Evolutionary conservation across 257 asterid genomes (phyloP).

Genomic region (Orobanche coerulescens): DNA sequence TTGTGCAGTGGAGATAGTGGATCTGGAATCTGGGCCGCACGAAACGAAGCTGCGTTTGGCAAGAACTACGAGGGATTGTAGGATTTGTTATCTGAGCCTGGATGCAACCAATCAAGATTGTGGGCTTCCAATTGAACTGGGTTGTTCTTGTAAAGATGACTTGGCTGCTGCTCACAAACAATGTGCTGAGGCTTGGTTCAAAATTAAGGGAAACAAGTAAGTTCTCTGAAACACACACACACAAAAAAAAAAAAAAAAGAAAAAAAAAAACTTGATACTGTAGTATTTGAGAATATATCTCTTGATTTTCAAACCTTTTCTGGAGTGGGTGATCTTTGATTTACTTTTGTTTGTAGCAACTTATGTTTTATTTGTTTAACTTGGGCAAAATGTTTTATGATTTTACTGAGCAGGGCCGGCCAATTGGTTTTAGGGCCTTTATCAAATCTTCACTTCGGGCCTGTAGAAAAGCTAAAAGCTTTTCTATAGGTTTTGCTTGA

Average conservation of each 20-base stretch:
- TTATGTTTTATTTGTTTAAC: too few relatives aligned
- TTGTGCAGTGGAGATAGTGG: slow-evolving; percentile 61
- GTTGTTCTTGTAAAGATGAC: slow-evolving; percentile 77
- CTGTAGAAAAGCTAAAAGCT: too few relatives aligned
- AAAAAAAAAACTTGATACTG: background rate
- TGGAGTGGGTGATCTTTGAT: too few relatives aligned
- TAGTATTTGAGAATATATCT: too few relatives aligned
- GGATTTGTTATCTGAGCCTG: slow-evolving; percentile 72
- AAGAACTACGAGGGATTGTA: slow-evolving; percentile 49
- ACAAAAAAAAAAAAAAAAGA: too few relatives aligned
- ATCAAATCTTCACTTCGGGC: too few relatives aligned
- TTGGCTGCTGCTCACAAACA: slow-evolving; percentile 81
- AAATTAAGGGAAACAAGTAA: slow-evolving; percentile 80
- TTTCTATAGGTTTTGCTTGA: background rate
- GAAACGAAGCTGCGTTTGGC: slow-evolving; percentile 25
- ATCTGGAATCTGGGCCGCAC: slow-evolving; percentile 43
- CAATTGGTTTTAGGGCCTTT: too few relatives aligned
- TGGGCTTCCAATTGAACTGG: slow-evolving; percentile 54
- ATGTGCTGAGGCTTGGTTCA: slow-evolving; percentile 88
- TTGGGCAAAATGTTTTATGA: background rate
- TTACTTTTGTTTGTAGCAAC: background rate
- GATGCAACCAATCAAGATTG: slow-evolving; percentile 51
- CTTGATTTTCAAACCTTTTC: too few relatives aligned
- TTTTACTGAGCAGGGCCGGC: background rate
- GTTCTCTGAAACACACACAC: too few relatives aligned